Evolutionary conservation across 768 basidiomycete species (phyloP).

Genomic region (Lentinula sp.): DNA sequence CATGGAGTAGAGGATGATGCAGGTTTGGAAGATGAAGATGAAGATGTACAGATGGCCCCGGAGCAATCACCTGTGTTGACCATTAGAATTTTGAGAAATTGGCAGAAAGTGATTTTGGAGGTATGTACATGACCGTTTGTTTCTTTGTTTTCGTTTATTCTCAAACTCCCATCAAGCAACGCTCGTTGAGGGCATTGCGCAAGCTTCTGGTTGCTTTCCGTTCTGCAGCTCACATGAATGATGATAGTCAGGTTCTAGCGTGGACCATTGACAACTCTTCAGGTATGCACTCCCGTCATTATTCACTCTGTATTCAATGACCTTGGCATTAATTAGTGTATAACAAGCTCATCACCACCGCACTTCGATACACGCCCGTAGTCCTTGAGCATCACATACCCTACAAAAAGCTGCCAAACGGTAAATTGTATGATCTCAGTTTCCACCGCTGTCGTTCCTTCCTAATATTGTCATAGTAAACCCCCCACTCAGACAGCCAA

Average conservation of each 20-base stretch:
- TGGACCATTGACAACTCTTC: slow-evolving; percentile 83
- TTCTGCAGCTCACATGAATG: slow-evolving; percentile 85
- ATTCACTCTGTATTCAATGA: slow-evolving; percentile 2
- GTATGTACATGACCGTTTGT: slow-evolving; percentile 28
- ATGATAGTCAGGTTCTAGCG: slow-evolving; percentile 70
- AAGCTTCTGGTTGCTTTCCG: slow-evolving; percentile 88
- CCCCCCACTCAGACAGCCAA: slow-evolving; percentile 76
- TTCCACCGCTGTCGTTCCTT: neutral
- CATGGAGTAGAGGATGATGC: slow-evolving; percentile 37
- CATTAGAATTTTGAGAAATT: slow-evolving; percentile 61
- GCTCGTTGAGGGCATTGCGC: slow-evolving; percentile 77
- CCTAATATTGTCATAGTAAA: slow-evolving; percentile 50
- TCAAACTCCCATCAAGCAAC: slow-evolving; percentile 45
- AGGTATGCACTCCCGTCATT: slow-evolving; percentile 36
- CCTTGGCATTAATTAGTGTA: slow-evolving; percentile 62
- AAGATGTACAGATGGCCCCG: slow-evolving; percentile 40
- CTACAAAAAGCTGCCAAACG: slow-evolving; percentile 74
- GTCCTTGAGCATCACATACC: slow-evolving; percentile 85
- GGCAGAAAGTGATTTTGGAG: slow-evolving; percentile 89
- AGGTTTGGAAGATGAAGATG: slow-evolving; percentile 41
- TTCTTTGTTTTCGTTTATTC: slow-evolving; percentile 1
- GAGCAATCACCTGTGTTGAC: slow-evolving; percentile 58
- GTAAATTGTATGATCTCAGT: slow-evolving; percentile 67
- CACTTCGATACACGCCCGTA: slow-evolving; percentile 87
- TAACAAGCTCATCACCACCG: slow-evolving; percentile 83